These are phyloP conservation scores for Pseudisothecium myosuroides DNA, from an alignment of 225 moss, liverwort and hornwort species.

Conservation along the genomic window DNA sequence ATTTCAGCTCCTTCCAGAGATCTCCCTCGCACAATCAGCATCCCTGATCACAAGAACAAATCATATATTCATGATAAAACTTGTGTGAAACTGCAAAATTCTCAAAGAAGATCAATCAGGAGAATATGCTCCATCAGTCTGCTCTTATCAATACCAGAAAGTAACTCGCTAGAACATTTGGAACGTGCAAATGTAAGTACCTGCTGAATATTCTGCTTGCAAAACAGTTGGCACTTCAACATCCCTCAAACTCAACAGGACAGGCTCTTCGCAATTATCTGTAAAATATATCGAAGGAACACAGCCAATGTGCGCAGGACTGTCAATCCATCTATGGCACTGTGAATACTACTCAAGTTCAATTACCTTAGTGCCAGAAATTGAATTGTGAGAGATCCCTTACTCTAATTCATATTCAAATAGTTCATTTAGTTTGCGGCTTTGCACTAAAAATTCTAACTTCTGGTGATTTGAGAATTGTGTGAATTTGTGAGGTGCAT, in stretches of 20 bases:
- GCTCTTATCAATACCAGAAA: no score
- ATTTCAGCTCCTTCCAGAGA: slow-evolving; percentile 11
- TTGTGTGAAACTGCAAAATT: background rate
- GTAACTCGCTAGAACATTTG: background rate
- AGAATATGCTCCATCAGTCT: no score
- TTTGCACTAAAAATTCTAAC: background rate
- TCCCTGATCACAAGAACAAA: background rate
- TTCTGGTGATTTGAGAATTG: background rate
- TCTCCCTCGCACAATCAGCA: background rate
- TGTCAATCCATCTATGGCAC: background rate
- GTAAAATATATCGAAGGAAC: background rate
- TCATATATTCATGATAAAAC: background rate
- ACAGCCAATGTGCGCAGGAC: background rate
- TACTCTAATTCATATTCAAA: background rate
- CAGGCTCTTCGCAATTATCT: background rate
- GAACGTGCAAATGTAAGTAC: background rate
- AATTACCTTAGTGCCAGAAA: background rate
- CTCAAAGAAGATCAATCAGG: background rate
- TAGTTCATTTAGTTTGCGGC: background rate
- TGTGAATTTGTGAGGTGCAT: background rate
- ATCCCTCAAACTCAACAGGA: background rate
- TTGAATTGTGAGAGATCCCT: background rate
- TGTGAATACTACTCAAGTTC: background rate
- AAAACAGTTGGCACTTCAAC: background rate
- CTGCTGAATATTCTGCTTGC: slow-evolving; percentile 6